Conservation (phyloP, 352 stramenopile species). For the Pythium phragmitis region DNA sequence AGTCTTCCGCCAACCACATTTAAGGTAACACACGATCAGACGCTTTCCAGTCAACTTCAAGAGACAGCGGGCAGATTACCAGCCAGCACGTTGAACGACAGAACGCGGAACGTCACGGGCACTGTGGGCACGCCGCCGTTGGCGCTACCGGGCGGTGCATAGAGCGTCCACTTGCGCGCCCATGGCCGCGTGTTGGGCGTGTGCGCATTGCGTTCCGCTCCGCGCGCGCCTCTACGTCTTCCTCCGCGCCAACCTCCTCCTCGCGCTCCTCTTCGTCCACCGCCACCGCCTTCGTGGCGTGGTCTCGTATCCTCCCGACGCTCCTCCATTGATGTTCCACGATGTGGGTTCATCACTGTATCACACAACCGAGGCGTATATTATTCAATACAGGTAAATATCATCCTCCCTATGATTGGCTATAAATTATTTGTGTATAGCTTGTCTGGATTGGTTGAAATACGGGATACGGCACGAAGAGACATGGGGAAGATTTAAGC, state of each 20-base stretch:
- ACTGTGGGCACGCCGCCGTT: slow-evolving; percentile 22
- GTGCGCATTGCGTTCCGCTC: neutral
- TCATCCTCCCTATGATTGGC: neutral
- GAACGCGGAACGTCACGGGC: slow-evolving; percentile 52
- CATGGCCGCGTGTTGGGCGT: slow-evolving; percentile 14
- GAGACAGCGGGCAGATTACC: slow-evolving; percentile 22
- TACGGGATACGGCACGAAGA: neutral
- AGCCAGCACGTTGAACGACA: slow-evolving; percentile 75
- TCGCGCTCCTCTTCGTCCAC: neutral
- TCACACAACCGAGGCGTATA: neutral
- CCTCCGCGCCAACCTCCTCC: neutral
- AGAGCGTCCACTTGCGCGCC: slow-evolving; percentile 49
- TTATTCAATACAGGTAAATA: neutral
- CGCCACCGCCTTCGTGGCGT: neutral
- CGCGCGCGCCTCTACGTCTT: neutral
- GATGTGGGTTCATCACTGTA: slow-evolving; percentile 1
- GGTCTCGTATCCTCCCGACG: slow-evolving; percentile 2
- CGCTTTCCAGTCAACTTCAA: neutral
- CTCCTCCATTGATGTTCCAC: slow-evolving; percentile 1
- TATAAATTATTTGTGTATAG: neutral
- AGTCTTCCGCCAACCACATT: slow-evolving; percentile 34
- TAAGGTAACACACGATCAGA: neutral
- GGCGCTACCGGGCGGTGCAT: slow-evolving; percentile 35
- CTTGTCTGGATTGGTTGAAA: slow-evolving; percentile 2
- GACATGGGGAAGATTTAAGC: slow-evolving; percentile 1